Base-by-base conservation (phyloP, 345 rosid species). In the Brassica napus region DNA sequence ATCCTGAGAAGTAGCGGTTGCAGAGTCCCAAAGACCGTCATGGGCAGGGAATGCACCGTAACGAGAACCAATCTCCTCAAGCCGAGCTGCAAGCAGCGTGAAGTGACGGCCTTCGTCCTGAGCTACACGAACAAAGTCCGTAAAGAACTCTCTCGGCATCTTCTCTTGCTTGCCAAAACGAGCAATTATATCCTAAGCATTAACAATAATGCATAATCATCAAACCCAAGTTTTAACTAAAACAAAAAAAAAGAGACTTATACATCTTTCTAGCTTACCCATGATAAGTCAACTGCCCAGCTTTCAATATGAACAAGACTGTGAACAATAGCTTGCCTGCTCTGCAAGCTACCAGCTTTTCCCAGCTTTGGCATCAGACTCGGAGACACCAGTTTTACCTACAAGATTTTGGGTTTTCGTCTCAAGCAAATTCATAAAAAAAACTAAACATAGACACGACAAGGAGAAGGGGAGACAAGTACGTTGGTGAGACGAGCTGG, bases 31-130 rank as follows among this genome's bases (percentile, higher is more conserved):
- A 58, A 89, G 92, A 69, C 97, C 97, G 6, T 94, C 97, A 81
- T 91, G 97, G 28, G 94, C 97, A n/a, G 95, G 94, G 28, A 92
- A 85, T 10, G 91, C 91, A 73, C 97, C 97, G 68, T 94, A 94
- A 72, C 57, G 82, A 77, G 90, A 92, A 21, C 97, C 94, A 47
- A 92, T 72, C 74, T 89, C 91, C 85, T 89, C 82, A 26, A 94
- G 83, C 15, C 94, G 84, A 64, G 87, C 87, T 2, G 91, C 93
- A 73, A 94, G 93, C 44, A 92, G 86, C 69, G 88, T 85, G 68
- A 94, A 94, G 82, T 92, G 98, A 4, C 94, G 87, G 2, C 97
- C 94, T 81, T 94, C 97, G 32, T 94, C 98, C 78, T 89, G 97
- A 64, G 97, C 94, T 52, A 94, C 97, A 76, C 83, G 87, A 73